Evolutionary conservation across 2,329 filamentous ascomycete species (phyloP).

Genomic region (Fusarium albidum): DNA sequence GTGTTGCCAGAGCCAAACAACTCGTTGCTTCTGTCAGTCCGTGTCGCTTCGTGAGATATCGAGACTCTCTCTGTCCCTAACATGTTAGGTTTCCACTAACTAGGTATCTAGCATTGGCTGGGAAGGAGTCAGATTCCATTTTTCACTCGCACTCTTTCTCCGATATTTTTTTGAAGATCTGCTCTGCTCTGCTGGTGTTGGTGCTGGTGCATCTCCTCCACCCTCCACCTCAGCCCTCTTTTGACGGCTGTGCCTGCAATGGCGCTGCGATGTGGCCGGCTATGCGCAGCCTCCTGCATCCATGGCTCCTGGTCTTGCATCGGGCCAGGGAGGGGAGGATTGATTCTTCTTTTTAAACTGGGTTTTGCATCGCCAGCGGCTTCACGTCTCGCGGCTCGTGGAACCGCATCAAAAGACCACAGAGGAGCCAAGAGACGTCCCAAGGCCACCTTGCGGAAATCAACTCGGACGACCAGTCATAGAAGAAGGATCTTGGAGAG

Average conservation of each 20-base stretch:
- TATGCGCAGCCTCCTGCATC: constrained; percentile 34
- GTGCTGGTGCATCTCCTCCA: constrained; percentile 34
- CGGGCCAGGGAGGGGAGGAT: background rate
- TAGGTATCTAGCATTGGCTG: constrained; percentile 9
- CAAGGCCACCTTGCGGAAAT: constrained; percentile 12
- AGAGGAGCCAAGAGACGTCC: background rate
- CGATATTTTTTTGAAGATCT: too few species aligned
- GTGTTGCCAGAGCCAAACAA: constrained; percentile 27
- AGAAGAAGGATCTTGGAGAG: constrained; percentile 12
- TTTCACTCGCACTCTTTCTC: constrained; percentile 14
- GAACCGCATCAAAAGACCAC: background rate
- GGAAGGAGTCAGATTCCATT: constrained; percentile 6
- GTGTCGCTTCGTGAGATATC: constrained; percentile 22
- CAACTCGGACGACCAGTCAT: constrained; percentile 3
- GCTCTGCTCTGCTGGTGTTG: constrained; percentile 4
- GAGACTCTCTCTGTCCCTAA: constrained; percentile 16
- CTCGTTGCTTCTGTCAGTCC: constrained; percentile 9
- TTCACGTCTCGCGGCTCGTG: constrained; percentile 15
- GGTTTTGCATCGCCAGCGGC: constrained; percentile 10
- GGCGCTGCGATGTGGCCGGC: constrained; percentile 15
- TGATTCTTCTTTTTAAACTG: background rate
- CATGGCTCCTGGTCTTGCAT: background rate
- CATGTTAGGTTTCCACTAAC: constrained; percentile 12
- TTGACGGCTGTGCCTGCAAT: constrained; percentile 39
- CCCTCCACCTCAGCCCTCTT: constrained; percentile 43